Evolutionary conservation across 1,284 basidiomycete genomes (phyloP).

Genomic region (Heterobasidion parviporum): DNA sequence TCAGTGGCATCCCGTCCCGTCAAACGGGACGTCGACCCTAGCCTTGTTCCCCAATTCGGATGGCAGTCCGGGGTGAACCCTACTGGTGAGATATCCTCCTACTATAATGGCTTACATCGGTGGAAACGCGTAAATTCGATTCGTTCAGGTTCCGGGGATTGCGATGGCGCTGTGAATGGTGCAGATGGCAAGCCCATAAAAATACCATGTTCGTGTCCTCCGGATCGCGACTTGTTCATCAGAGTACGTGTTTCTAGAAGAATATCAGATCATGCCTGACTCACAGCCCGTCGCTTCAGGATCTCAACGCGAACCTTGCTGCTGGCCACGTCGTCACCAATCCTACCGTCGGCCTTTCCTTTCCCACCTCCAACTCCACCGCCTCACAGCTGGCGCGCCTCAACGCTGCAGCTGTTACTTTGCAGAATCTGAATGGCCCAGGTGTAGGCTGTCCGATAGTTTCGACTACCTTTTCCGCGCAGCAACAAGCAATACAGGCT

Average conservation of each 20-base stretch:
- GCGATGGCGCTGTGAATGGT: constrained; percentile 31
- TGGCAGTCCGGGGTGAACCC: not conserved
- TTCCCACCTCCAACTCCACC: constrained; percentile 43
- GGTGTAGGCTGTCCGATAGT: constrained; percentile 22
- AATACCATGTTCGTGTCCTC: constrained; percentile 59
- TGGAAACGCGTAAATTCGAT: too few relatives aligned
- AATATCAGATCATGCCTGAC: constrained; percentile 19
- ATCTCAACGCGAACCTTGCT: constrained; percentile 22
- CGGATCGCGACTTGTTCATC: constrained; percentile 39
- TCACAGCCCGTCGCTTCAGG: constrained; percentile 17
- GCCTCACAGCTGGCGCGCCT: constrained; percentile 42
- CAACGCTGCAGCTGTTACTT: constrained; percentile 23
- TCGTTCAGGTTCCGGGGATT: constrained; percentile 2
- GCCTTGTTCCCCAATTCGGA: constrained; percentile 1
- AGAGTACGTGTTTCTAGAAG: constrained; percentile 21
- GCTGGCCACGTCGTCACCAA: constrained; percentile 52
- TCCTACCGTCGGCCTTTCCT: constrained; percentile 37
- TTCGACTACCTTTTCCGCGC: constrained; percentile 21
- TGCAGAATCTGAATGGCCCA: constrained; percentile 22
- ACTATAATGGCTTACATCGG: not conserved
- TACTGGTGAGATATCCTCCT: not conserved
- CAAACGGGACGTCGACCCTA: constrained; percentile 2
- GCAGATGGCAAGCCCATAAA: constrained; percentile 42
- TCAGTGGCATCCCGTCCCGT: not conserved
- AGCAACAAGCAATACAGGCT: constrained; percentile 16